A percentile compares a stretch with the other conserved stretches of the same genome.
phyloP scores from a whole-genome alignment of 441 rosid genomes.

The Breynia disticha region DNA sequence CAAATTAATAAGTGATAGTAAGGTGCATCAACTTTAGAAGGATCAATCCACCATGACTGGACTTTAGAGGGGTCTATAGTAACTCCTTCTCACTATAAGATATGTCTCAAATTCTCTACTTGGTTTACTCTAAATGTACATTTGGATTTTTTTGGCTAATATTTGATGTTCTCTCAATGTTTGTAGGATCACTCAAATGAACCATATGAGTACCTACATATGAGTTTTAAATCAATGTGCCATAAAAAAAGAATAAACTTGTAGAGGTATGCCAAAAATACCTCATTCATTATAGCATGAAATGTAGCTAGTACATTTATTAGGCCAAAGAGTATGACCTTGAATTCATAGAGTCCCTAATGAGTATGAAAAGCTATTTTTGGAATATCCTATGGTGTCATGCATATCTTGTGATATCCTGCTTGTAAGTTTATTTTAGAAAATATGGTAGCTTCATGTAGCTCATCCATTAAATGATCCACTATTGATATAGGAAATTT shows the following conservation, averaged over 20 bases:
- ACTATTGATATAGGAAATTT: not conserved
- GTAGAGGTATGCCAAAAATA: not conserved
- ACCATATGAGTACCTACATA: not conserved
- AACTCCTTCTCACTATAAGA: not conserved
- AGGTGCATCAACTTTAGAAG: no score
- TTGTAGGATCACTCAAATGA: not conserved
- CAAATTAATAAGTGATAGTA: not conserved
- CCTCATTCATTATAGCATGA: not conserved
- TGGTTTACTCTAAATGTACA: not conserved
- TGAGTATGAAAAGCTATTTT: not conserved
- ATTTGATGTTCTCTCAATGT: not conserved
- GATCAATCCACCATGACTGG: not conserved
- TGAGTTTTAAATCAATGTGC: not conserved
- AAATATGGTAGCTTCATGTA: not conserved
- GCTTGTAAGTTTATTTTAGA: not conserved
- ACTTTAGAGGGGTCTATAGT: not conserved
- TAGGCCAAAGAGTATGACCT: slow-evolving; percentile 3
- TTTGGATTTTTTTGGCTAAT: not conserved
- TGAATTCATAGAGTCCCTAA: not conserved
- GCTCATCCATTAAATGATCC: not conserved
- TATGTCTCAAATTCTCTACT: not conserved
- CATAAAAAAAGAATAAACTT: not conserved
- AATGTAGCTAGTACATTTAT: not conserved
- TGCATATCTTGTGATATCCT: not conserved
- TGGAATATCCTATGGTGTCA: not conserved